Evolutionary conservation across 1,139 yeast species (phyloP).

Genomic region (Citeromyces hawaiiensis): DNA sequence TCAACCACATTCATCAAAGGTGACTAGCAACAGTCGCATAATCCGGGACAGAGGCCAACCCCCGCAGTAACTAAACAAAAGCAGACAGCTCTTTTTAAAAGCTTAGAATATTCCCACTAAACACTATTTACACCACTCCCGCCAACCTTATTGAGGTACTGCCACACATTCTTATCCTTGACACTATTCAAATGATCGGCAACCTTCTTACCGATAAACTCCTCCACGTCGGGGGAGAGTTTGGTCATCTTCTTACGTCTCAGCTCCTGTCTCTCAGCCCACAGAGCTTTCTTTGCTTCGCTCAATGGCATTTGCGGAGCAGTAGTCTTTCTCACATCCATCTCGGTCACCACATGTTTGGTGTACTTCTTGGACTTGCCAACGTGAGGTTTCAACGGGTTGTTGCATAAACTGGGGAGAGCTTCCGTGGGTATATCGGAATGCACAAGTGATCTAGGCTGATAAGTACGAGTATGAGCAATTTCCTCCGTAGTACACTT

Average conservation of each 20-base stretch:
- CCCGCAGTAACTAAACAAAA: too few relatives aligned
- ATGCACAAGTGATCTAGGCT: slow-evolving; percentile 52
- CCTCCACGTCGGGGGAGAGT: slow-evolving; percentile 56
- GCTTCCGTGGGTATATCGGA: slow-evolving; percentile 63
- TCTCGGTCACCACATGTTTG: slow-evolving; percentile 40
- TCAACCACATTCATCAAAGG: too few relatives aligned
- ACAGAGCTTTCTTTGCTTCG: slow-evolving; percentile 47
- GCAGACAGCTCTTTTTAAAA: too few relatives aligned
- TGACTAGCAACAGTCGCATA: too few relatives aligned
- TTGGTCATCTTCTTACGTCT: slow-evolving; percentile 31
- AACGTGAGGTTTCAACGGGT: slow-evolving; percentile 48
- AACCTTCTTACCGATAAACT: slow-evolving; percentile 57
- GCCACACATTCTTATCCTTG: slow-evolving; percentile 15
- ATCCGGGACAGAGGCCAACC: too few relatives aligned
- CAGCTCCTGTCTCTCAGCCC: slow-evolving; percentile 39
- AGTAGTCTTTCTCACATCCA: slow-evolving; percentile 48
- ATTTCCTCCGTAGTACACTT: slow-evolving; percentile 45
- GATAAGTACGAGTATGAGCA: slow-evolving; percentile 64
- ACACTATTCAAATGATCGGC: slow-evolving; percentile 34
- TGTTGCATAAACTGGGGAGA: slow-evolving; percentile 26
- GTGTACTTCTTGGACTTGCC: slow-evolving; percentile 38
- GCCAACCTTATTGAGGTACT: slow-evolving; percentile 13
- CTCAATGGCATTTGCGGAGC: slow-evolving; percentile 74
- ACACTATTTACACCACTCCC: slow-evolving; percentile 11
- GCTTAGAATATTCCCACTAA: not conserved